Base-by-base conservation (phyloP, 1,139 yeast genomes). In the Taiozyma sp. region DNA sequence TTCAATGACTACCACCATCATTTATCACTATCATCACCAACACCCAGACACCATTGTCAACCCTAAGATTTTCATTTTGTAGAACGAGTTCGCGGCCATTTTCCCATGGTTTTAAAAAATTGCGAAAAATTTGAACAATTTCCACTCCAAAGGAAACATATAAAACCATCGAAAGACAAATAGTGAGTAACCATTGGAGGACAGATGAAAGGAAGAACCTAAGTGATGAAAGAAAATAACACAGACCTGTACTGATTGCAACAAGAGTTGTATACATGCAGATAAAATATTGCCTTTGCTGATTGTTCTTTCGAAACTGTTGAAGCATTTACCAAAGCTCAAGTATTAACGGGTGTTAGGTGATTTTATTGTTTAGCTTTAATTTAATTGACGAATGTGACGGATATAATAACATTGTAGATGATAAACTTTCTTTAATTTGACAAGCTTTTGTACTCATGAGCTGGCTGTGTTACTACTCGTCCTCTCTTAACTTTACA, bases 161-260 rank as follows among this genome's bases (percentile, higher is more conserved):
- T 37, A 6, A 11, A 35, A 35, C 14, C 4, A n/a, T n/a, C n/a
- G n/a, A n/a, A n/a, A n/a, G n/a, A n/a, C n/a, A n/a, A n/a, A n/a
- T n/a, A n/a, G 39, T 35, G 11, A 35, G 30, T 28, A 28, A 28
- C 6, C 26, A 24, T 24, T 24, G 26, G 6, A 28, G 10, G 9
- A 30, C 22, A 19, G 24, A 37, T 19, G n/a, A 37, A 19, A 37
- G 22, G 3, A 8, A 19, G 24, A 16, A 37, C 40, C 24, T 37
- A 37, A 37, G 61, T 73, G 79, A 76, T 74, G 78, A 75, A 61
- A 71, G 56, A 70, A 69, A 70, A 63, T 69, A 67, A 73, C 81
- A 78, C 83, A 79, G 83, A 79, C 83, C 83, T 79, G 83, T 76
- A 75, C 83, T 72, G 80, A 78, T 63, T 62, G 47, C 43, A 28